These are phyloP conservation scores for Gossypium mustelinum DNA, from an alignment of 345 rosid species.

Conservation along the genomic window DNA sequence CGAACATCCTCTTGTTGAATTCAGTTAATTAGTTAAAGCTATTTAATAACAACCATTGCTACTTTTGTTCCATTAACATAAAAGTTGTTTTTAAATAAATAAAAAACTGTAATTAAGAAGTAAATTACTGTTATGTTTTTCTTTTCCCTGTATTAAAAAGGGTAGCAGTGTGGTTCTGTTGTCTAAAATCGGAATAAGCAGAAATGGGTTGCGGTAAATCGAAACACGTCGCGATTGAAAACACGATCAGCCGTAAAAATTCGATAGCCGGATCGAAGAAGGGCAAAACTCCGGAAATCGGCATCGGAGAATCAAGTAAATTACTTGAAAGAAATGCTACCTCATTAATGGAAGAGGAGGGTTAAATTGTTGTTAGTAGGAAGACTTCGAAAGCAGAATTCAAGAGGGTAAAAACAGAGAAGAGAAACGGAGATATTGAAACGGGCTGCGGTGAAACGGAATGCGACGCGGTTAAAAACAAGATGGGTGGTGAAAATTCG, in stretches of 20 bases:
- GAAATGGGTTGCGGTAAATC: slow-evolving; percentile 85
- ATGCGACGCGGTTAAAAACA: no score
- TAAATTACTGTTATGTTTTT: no score
- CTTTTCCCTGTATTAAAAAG: neutral
- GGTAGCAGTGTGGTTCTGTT: neutral
- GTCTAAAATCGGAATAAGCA: neutral
- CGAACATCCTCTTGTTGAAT: neutral
- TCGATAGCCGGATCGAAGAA: slow-evolving; percentile 10
- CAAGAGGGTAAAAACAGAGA: neutral
- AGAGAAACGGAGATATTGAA: neutral
- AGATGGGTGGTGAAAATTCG: no score
- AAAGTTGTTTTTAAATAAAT: neutral
- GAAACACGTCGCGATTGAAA: slow-evolving; percentile 61
- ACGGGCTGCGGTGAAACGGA: no score
- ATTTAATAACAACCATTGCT: neutral
- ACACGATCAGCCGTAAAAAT: slow-evolving; percentile 50
- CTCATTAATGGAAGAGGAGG: neutral
- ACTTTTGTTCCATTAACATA: neutral
- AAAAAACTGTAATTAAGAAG: neutral
- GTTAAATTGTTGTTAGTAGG: neutral
- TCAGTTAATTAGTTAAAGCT: neutral
- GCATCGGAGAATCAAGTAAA: neutral
- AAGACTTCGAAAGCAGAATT: neutral
- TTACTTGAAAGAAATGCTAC: neutral
- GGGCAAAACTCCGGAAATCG: neutral